These are phyloP conservation scores for Salix exigua DNA, from an alignment of 345 rosid species.

Conservation along the genomic window DNA sequence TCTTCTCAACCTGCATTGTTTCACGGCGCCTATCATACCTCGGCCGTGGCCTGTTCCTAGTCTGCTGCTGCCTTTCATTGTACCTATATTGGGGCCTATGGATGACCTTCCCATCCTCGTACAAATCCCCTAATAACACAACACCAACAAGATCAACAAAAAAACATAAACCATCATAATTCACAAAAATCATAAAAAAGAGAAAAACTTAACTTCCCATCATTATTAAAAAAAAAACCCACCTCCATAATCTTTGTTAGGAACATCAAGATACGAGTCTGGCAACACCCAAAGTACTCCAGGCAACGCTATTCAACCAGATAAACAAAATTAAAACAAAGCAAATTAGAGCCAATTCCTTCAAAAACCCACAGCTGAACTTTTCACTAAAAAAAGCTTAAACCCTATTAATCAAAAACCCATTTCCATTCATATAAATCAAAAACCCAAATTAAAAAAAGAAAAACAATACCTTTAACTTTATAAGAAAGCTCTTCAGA, in stretches of 20 bases:
- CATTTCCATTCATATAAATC: neutral
- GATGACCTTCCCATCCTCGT: slow-evolving; percentile 78
- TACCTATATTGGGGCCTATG: slow-evolving; percentile 76
- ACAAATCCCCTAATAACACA: slow-evolving; percentile 64
- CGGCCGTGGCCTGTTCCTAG: slow-evolving; percentile 55
- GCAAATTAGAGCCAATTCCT: neutral
- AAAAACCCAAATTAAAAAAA: neutral
- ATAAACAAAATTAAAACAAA: neutral
- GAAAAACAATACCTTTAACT: slow-evolving; percentile 65
- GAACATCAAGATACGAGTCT: slow-evolving; percentile 94
- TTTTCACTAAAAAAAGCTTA: neutral
- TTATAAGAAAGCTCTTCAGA: slow-evolving; percentile 88
- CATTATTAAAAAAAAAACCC: slow-evolving; percentile 3
- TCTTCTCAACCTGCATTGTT: slow-evolving; percentile 65
- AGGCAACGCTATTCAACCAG: slow-evolving; percentile 52
- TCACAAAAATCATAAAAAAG: neutral
- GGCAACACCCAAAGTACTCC: slow-evolving; percentile 97
- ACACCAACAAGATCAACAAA: neutral
- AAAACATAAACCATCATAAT: neutral
- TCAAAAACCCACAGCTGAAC: neutral
- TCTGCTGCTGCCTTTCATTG: slow-evolving; percentile 51
- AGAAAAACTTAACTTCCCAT: no score
- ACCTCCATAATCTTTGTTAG: slow-evolving; percentile 98
- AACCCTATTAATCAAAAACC: neutral
- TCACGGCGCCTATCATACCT: slow-evolving; percentile 72